Conservation (phyloP, 768 basidiomycete genomes). For the Gymnopilus junonius region DNA sequence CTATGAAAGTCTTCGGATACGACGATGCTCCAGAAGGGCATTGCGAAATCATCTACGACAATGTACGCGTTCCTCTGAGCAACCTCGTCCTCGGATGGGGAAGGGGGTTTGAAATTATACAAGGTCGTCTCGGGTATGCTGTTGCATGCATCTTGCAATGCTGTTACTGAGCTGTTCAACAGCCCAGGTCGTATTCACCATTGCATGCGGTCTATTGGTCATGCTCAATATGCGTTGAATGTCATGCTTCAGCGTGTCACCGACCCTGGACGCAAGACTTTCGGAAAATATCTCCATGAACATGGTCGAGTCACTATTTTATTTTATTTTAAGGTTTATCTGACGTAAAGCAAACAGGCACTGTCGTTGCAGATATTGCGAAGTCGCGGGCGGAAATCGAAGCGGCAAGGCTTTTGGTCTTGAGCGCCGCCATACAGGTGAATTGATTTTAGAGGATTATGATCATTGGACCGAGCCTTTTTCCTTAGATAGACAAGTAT, state of each 20-base stretch:
- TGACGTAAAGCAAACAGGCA: constrained; percentile 49
- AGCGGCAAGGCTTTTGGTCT: constrained; percentile 80
- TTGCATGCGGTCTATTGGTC: constrained; percentile 97
- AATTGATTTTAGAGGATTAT: not conserved
- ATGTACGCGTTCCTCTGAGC: constrained; percentile 84
- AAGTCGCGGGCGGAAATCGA: constrained; percentile 94
- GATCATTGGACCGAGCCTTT: not conserved
- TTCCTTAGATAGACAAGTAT: constrained; percentile 78
- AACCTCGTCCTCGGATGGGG: constrained; percentile 95
- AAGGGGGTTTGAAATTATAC: constrained; percentile 95
- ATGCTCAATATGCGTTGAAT: constrained; percentile 83
- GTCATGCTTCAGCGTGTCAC: constrained; percentile 90
- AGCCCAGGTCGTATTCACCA: constrained; percentile 97
- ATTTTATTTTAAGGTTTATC: not conserved
- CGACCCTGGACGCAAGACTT: constrained; percentile 90
- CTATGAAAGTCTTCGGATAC: constrained; percentile 93
- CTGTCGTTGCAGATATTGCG: constrained; percentile 90
- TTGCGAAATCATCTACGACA: constrained; percentile 92
- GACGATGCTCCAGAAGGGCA: constrained; percentile 98
- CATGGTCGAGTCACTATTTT: constrained; percentile 62
- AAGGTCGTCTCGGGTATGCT: constrained; percentile 89
- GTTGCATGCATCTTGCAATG: not conserved
- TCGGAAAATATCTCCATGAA: constrained; percentile 89
- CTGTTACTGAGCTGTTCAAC: not conserved
- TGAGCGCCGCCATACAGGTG: constrained; percentile 89